A percentile compares a stretch with the other conserved stretches of the same genome.
Evolutionary conservation across 495 filamentous ascomycete species (phyloP).

Genomic region (Lasiosphaeria ovina): DNA sequence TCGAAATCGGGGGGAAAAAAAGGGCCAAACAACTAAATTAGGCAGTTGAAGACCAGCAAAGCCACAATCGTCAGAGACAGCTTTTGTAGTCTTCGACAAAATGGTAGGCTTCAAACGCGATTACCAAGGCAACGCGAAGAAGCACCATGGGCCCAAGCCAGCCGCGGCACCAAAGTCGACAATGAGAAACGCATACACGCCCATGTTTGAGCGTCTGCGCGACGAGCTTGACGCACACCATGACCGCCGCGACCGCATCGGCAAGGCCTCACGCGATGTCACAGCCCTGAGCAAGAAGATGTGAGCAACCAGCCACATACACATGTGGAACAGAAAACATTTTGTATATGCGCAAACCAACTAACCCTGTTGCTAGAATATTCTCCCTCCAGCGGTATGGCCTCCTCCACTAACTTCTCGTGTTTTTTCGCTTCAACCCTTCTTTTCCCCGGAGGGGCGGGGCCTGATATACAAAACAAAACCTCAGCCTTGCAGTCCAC

Average conservation of each 20-base stretch:
- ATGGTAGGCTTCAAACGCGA: constrained; percentile 58
- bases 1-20: neutral
- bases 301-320: constrained; percentile 46
- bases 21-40: neutral
- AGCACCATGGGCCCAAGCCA: constrained; percentile 31
- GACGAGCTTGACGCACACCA: constrained; percentile 91
- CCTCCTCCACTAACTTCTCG: too few species aligned
- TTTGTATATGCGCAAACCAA: neutral
- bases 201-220: constrained; percentile 83
- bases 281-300: constrained; percentile 97
- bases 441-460: too few species aligned
- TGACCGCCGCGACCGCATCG: constrained; percentile 83
- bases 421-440: too few species aligned
- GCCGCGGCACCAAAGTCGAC: constrained; percentile 21
- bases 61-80: too few species aligned
- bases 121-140: constrained; percentile 55
- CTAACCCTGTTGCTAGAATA: constrained; percentile 56
- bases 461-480: too few species aligned
- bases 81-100: neutral
- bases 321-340: neutral
- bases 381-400: constrained; percentile 85
- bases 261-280: constrained; percentile 86
- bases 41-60: too few species aligned
- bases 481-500: too few species aligned
- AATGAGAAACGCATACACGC: constrained; percentile 53